Conservation (phyloP, 768 basidiomycete genomes). For the Chlorophyllum brunneum region DNA sequence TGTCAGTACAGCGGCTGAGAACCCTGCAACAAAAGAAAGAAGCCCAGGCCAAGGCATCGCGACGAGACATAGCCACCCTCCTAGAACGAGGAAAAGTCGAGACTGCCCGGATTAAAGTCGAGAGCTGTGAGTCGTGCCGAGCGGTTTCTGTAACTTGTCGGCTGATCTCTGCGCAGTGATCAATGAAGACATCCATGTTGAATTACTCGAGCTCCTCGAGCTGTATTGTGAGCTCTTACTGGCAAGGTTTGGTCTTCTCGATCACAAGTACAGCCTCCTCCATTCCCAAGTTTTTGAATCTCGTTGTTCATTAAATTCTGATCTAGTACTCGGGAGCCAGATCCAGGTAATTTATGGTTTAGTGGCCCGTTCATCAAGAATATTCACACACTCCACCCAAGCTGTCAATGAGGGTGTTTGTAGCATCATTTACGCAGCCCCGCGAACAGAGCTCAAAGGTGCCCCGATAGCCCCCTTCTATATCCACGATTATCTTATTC, state of each 20-base stretch:
- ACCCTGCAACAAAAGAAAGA: slow-evolving; percentile 91
- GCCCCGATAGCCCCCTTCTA: slow-evolving; percentile 7
- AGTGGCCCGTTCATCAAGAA: neutral
- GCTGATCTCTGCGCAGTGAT: slow-evolving; percentile 47
- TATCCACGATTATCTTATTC: neutral
- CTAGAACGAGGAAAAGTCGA: slow-evolving; percentile 79
- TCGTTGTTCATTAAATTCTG: slow-evolving; percentile 14
- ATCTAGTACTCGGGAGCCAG: slow-evolving; percentile 73
- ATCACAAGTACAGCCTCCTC: slow-evolving; percentile 63
- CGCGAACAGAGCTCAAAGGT: slow-evolving; percentile 90
- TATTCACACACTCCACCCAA: neutral
- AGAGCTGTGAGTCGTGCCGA: slow-evolving; percentile 57
- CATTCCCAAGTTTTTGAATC: slow-evolving; percentile 3
- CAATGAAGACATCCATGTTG: slow-evolving; percentile 80
- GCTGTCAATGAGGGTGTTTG: slow-evolving; percentile 75
- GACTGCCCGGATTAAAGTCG: slow-evolving; percentile 81
- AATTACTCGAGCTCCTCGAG: slow-evolving; percentile 89
- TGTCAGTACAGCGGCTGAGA: slow-evolving; percentile 81
- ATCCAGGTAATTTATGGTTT: slow-evolving; percentile 51
- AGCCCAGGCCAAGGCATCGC: slow-evolving; percentile 65
- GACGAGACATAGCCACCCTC: slow-evolving; percentile 78
- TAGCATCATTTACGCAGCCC: slow-evolving; percentile 87
- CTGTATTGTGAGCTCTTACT: slow-evolving; percentile 92
- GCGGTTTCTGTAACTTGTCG: slow-evolving; percentile 14
- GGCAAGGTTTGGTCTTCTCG: slow-evolving; percentile 88